Evolutionary conservation across 2,329 filamentous ascomycete species (phyloP).

Genomic region (Magnaporthiopsis rhizophila): DNA sequence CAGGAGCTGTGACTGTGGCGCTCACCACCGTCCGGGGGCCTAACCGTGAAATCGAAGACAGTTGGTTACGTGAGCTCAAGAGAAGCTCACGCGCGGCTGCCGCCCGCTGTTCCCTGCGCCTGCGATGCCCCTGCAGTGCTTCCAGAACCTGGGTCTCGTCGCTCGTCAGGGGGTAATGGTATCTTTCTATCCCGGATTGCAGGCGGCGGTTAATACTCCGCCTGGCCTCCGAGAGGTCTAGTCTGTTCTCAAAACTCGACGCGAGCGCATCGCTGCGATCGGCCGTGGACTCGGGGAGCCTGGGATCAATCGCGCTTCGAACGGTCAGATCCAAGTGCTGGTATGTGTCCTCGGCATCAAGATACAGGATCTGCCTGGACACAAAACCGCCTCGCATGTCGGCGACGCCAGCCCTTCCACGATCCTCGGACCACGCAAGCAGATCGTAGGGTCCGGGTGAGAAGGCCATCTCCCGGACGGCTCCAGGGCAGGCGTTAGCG

Average conservation of each 20-base stretch:
- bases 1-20: neutral
- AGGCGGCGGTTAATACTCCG: neutral
- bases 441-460: slow-evolving; percentile 85
- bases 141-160: slow-evolving; percentile 51
- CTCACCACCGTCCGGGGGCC: neutral
- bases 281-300: slow-evolving; percentile 39
- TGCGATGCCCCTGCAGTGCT: slow-evolving; percentile 45
- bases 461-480: slow-evolving; percentile 86
- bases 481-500: slow-evolving; percentile 56
- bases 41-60: neutral
- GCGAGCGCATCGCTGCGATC: slow-evolving; percentile 28
- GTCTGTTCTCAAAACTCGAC: slow-evolving; percentile 9
- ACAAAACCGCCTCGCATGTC: slow-evolving; percentile 62
- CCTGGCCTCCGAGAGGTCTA: neutral
- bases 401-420: slow-evolving; percentile 64
- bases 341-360: slow-evolving; percentile 50
- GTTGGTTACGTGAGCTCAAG: neutral
- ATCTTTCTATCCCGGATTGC: slow-evolving; percentile 22
- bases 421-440: slow-evolving; percentile 88
- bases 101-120: slow-evolving; percentile 36
- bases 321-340: slow-evolving; percentile 50
- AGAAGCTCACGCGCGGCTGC: slow-evolving; percentile 9
- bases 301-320: slow-evolving; percentile 44
- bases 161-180: slow-evolving; percentile 42
- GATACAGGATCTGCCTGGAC: slow-evolving; percentile 58